Evolutionary conservation across 176 grass and related monocot species (phyloP).

Genomic region (Typha latifolia): DNA sequence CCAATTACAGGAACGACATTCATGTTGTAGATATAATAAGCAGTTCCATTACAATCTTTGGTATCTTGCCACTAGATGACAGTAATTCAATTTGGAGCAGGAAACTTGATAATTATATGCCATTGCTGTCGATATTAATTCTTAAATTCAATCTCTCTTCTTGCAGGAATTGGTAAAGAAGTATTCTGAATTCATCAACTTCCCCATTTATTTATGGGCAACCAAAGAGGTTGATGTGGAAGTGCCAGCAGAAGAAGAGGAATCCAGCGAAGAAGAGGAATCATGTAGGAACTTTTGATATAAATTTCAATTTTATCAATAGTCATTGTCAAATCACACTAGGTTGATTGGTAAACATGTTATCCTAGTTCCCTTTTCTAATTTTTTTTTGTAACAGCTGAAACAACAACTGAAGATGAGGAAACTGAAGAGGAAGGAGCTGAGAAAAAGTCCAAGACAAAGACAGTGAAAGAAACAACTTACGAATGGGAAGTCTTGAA

Average conservation of each 20-base stretch:
- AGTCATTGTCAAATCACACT: too few relatives aligned
- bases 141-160: conserved; percentile 5
- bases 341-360: not conserved
- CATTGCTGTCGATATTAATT: not conserved
- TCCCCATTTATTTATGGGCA: conserved; percentile 96
- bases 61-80: not conserved
- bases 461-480: conserved; percentile 80
- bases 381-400: conserved; percentile 31
- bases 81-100: not conserved
- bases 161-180: conserved; percentile 84
- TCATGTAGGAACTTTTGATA: conserved; percentile 31
- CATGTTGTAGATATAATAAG: too few relatives aligned
- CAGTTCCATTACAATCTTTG: not conserved
- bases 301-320: not conserved
- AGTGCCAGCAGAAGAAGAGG: conserved; percentile 80
- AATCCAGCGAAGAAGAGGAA: conserved; percentile 72
- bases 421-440: conserved; percentile 63
- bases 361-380: not conserved
- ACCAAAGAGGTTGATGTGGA: conserved; percentile 96
- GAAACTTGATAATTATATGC: not conserved
- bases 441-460: conserved; percentile 92
- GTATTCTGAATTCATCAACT: conserved; percentile 98
- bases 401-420: conserved; percentile 49
- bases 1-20: too few relatives aligned
- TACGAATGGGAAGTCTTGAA: conserved; percentile 87